Evolutionary conservation across 176 grass and related monocot species (phyloP).

Genomic region (Leersia perrieri): DNA sequence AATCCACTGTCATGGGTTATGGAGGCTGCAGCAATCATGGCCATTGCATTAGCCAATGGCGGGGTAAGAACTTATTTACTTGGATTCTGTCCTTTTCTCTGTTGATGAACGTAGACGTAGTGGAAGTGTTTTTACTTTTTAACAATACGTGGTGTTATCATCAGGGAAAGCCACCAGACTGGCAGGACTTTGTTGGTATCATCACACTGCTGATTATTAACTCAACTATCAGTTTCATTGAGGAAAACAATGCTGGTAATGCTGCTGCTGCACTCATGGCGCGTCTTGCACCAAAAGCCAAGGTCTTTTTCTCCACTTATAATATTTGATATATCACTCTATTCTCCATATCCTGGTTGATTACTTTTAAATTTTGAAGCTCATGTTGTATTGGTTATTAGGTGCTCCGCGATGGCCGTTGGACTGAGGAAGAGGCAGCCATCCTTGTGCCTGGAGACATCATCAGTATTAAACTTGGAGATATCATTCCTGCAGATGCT

Average conservation of each 20-base stretch:
- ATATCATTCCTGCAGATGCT: neutral
- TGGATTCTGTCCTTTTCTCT: neutral
- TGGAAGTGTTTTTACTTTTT: neutral
- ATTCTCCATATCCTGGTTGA: neutral
- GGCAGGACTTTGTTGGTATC: constrained; percentile 59
- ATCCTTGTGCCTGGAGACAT: neutral
- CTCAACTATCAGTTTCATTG: constrained; percentile 57
- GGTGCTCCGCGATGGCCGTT: constrained; percentile 37
- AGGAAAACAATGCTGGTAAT: constrained; percentile 55
- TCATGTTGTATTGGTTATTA: neutral
- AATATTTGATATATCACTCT: neutral
- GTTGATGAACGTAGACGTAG: neutral
- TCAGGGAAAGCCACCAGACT: constrained; percentile 59
- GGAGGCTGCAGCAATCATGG: constrained; percentile 60
- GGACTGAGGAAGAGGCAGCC: neutral
- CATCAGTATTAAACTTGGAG: neutral
- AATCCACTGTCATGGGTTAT: constrained; percentile 62
- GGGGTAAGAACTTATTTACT: constrained; percentile 33
- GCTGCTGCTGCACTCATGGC: constrained; percentile 53
- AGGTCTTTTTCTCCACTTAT: constrained; percentile 32
- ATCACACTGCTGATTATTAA: constrained; percentile 51
- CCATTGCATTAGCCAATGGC: constrained; percentile 54
- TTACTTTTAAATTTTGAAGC: neutral
- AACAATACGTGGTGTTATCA: neutral
- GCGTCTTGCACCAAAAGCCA: constrained; percentile 57